Evolutionary conservation across 1,284 basidiomycete species (phyloP), one percentile per base, ranked within the genome.

Genomic region (Moesziomyces antarcticus): DNA sequence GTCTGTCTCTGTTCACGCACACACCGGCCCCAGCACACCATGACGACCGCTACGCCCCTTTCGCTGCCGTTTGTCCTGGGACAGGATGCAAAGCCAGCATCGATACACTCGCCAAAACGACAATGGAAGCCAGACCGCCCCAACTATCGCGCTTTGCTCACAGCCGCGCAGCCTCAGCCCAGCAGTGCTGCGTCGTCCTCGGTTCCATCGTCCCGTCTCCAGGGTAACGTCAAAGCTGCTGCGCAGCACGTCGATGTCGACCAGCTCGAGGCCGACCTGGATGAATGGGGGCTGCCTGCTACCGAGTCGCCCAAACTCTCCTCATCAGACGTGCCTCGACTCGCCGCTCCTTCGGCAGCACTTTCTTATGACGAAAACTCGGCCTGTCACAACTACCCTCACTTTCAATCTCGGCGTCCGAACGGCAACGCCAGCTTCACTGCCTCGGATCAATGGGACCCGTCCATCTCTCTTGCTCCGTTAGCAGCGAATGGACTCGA

Each of bases 281-380:
- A 69, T 33, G 56, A 63, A 33, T 69, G 66, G 66, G 66, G 66
- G n/a, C 52, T 69, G 21, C 60, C 66, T 27, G 56, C 60, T 18
- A 16, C 27, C 16, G 37, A 14, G 18, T 40, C 50, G 22, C 27
- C 46, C 22, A 13, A 44, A 5, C 50, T 52, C 14, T 52, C 45
- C 6, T 43, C 51, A 6, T 35, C 51, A 18, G 16, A 18, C 13
- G 25, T 18, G 14, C 50, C 53, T 16, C 50, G 54, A 11, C 45
- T 70, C 14, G 50, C 56, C 9, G 18, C 53, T 8, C 70, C 70
- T 6, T 55, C 56, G 2, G 56, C 64, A 7, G 62, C 70, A 3
- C 50, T 68, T n/a, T 67, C 70, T 1, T 73, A 64, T 60, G 70
- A 73, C 24, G 70, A 73, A 33, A 73, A 67, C 37, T 73, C 70